Base-by-base conservation (phyloP, 2,329 filamentous ascomycete genomes). In the Plenodomus tracheiphilus region DNA sequence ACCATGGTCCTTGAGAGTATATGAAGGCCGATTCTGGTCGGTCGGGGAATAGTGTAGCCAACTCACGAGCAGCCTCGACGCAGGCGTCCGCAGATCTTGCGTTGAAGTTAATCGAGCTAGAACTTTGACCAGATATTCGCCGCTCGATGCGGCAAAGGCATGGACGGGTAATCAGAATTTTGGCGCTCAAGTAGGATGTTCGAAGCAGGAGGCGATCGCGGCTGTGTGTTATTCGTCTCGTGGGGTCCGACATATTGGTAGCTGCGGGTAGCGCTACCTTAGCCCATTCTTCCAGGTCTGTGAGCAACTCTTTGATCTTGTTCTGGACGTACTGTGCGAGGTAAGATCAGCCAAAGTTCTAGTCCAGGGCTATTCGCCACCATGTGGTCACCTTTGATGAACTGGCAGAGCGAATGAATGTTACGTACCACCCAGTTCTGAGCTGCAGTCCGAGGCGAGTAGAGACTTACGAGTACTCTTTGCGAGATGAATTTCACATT, bases 1-100 rank as follows among this genome's bases (percentile, higher is more conserved):
- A 76, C 74, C 74, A 76, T 4, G 74, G 73, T 4, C 58, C 64
- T 8, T 56, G 60, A 17, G 51, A 39, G 44, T 74, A 73, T 2
- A 66, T 47, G 9, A 60, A 62, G 0, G 65, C 38, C 1, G 61
- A 41, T 40, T 68, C 60, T 3, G 64, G 54, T 20, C 56, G 15
- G 7, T 65, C 56, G 4, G 72, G 73, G 4, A 75, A 60, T 9
- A 75, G 34, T 3, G 58, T 57, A 2, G 67, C 39, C 48, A 75
- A 53, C 6, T 51, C 51, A 42, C 58, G 55, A 11, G 74, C 73
- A 20, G 73, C 64, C 1, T 62, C 51, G 9, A 75, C 59, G 45
- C 73, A 75, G 1, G 52, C 53, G 4, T 53, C 46, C 1, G 72
- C 72, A 10, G 54, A 65, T 5, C 67, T 51, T 3, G 46, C 41